Base-by-base conservation (phyloP, 2,329 filamentous ascomycete genomes). In the Magnaporthiopsis incrustans region DNA sequence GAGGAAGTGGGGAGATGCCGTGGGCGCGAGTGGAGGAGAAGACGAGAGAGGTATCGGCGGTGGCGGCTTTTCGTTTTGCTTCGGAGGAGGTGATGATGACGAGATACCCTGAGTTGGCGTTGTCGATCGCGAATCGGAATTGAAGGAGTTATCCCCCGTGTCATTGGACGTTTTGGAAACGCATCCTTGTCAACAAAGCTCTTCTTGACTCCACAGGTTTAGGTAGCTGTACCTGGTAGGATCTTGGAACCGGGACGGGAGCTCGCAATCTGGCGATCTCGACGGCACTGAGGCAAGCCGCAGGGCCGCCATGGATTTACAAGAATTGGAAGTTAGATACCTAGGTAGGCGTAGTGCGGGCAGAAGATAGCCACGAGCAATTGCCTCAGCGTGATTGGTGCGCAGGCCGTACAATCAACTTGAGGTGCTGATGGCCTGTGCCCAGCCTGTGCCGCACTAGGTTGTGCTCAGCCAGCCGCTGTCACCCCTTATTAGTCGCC, bases 1-100 rank as follows among this genome's bases (percentile, higher is more conserved):
- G 77, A 85, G 92, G 62, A 96, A 89, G 70, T 98, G 94, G 94
- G 91, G 96, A 72, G 83, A 88, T 65, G 83, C 92, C 33, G 88
- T 92, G 14, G 86, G 86, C 2, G 79, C 79, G 15, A 25, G n/a
- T 22, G 44, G 44, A 53, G 44, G n/a, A 10, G 66, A 67, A 10
- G 30, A 57, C 11, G 27, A 44, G 69, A 77, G 63, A 74, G 75
- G 64, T 72, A 77, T 61, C 68, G 57, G 71, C 68, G 68, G 72
- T 61, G 84, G 85, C 67, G 84, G 82, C 67, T 86, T 86, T 70
- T 80, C 81, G 0, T 86, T 86, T 72, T 81, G 81, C 0, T 85
- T 85, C 71, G 82, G 79, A 22, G 77, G 73, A 30, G 73, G 71
- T 56, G 78, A 77, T 25, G 76, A 79, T 32, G 79, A 79, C 12